phyloP scores from a whole-genome alignment of 2,329 filamentous ascomycete species.

The Dactylellina leptospora region DNA sequence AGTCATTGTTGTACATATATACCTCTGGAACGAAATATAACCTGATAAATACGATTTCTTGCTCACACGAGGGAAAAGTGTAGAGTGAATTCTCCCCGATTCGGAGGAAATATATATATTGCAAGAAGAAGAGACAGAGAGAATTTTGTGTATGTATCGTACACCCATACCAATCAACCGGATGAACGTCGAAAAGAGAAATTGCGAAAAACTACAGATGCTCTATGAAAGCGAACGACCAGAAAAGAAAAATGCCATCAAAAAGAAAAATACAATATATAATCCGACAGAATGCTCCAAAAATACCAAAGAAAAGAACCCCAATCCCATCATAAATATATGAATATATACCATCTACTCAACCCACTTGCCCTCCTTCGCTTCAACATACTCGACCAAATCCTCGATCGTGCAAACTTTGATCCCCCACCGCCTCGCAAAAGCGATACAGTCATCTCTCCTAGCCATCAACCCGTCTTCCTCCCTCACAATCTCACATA shows the following conservation, averaged over 20 bases:
- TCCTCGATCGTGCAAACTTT: constrained; percentile 96
- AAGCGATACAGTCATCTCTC: constrained; percentile 84
- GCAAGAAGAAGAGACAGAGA: not conserved
- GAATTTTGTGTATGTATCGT: not conserved
- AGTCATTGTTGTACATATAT: too few relatives aligned
- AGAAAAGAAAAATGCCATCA: constrained; percentile 8
- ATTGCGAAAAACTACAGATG: too few relatives aligned
- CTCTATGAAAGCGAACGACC: not conserved
- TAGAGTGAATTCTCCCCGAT: too few relatives aligned
- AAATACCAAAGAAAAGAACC: not conserved
- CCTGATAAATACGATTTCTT: too few relatives aligned
- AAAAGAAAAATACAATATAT: not conserved
- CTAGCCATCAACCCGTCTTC: constrained; percentile 88
- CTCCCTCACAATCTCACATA: constrained; percentile 90
- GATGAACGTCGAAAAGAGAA: too few relatives aligned
- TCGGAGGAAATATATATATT: too few relatives aligned
- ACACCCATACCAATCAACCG: not conserved
- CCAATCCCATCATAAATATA: not conserved
- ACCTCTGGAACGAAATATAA: too few relatives aligned
- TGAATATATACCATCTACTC: constrained; percentile 12
- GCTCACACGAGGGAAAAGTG: too few relatives aligned
- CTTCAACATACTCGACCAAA: constrained; percentile 80
- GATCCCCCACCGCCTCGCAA: constrained; percentile 86
- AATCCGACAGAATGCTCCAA: not conserved
- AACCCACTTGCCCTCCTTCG: constrained; percentile 70